Conservation (phyloP, 805 yeast genomes). For the Vanderwaltozyma verrucispora region DNA sequence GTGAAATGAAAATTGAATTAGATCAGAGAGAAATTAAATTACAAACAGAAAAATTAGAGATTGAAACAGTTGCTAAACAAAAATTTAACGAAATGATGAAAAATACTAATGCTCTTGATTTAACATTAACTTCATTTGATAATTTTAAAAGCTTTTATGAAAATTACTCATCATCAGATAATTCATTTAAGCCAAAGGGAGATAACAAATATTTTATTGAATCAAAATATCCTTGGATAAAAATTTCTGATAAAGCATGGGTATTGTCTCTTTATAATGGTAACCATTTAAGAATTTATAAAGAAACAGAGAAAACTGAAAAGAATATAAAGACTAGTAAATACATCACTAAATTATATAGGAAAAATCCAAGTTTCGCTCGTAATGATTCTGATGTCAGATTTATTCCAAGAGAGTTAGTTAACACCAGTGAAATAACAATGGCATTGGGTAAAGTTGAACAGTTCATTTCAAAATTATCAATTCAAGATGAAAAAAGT, state of each 20-base stretch:
- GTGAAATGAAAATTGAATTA: conserved; percentile 14
- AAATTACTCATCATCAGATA: neutral
- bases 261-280: conserved; percentile 18
- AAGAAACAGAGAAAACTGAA: conserved; percentile 10
- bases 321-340: neutral
- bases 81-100: conserved; percentile 10
- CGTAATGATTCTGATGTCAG: conserved; percentile 8
- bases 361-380: conserved; percentile 12
- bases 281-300: conserved; percentile 20
- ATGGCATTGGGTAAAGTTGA: conserved; percentile 15
- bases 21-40: conserved; percentile 8
- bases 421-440: conserved; percentile 4
- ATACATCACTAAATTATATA: conserved; percentile 12
- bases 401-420: conserved; percentile 8
- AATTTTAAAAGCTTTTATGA: conserved; percentile 29
- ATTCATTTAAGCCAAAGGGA: neutral
- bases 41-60: conserved; percentile 3
- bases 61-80: conserved; percentile 3
- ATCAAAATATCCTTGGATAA: conserved; percentile 30
- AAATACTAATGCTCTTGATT: conserved; percentile 18
- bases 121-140: conserved; percentile 31
- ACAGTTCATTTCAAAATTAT: conserved; percentile 12
- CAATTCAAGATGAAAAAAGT: conserved; percentile 2
- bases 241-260: conserved; percentile 26
- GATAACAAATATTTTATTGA: conserved; percentile 12